Evolutionary conservation across 2,329 filamentous ascomycete species (phyloP).

Genomic region (Xylaria sp.): DNA sequence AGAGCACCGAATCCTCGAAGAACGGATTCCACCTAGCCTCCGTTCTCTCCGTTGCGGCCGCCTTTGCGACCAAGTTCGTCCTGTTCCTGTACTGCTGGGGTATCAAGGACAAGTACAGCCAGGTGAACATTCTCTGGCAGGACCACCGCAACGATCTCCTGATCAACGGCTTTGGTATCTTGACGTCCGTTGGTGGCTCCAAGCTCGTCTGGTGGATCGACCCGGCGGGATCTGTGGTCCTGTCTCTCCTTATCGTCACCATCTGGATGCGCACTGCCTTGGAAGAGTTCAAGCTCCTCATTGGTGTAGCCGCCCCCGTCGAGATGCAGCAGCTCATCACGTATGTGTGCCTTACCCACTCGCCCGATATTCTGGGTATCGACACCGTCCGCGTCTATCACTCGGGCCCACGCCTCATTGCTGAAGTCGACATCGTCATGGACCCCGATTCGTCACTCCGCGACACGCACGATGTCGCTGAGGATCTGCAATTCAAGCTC

Average conservation of each 20-base stretch:
- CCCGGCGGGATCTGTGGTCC: conserved; percentile 79
- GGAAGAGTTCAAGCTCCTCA: conserved; percentile 81
- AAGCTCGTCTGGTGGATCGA: conserved; percentile 95
- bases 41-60: conserved; percentile 76
- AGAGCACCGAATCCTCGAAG: conserved; percentile 39
- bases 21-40: conserved; percentile 74
- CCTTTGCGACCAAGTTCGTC: conserved; percentile 75
- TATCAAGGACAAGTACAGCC: conserved; percentile 82
- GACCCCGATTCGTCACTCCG: conserved; percentile 65
- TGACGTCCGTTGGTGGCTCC: conserved; percentile 84
- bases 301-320: conserved; percentile 81
- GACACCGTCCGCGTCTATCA: conserved; percentile 96
- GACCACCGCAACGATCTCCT: conserved; percentile 97
- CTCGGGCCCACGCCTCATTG: conserved; percentile 79
- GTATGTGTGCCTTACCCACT: conserved; percentile 93
- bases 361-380: conserved; percentile 72
- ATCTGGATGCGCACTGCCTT: conserved; percentile 86
- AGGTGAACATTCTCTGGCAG: conserved; percentile 89
- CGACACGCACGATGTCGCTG: conserved; percentile 86
- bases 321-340: conserved; percentile 90
- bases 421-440: conserved; percentile 97
- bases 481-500: conserved; percentile 88
- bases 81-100: conserved; percentile 93
- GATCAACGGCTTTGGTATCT: conserved; percentile 88
- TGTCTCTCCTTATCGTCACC: conserved; percentile 70